Percentiles rank a stretch among this genome's conserved stretches.
These are phyloP conservation scores for Yamadazyma aaseri DNA, from an alignment of 1,139 yeast genomes.

Conservation along the genomic window DNA sequence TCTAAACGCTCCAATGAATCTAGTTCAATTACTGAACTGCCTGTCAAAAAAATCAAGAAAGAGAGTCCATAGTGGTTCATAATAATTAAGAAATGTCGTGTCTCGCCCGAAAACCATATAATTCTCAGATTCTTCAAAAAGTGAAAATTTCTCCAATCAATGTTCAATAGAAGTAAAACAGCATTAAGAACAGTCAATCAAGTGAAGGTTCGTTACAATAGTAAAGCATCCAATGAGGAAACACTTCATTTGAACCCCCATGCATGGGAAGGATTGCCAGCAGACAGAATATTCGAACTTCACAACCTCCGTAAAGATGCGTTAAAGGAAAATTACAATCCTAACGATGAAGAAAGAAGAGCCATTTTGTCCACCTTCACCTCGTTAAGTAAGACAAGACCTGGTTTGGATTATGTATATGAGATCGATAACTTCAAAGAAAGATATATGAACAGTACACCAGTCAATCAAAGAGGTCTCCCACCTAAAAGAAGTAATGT, in stretches of 20 bases:
- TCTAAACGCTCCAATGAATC: neutral
- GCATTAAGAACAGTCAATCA: constrained; percentile 4
- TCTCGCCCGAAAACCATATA: neutral
- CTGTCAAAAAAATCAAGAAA: no score
- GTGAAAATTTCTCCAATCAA: constrained; percentile 6
- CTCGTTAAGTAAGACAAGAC: constrained; percentile 30
- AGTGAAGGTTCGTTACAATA: constrained; percentile 8
- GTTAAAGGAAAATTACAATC: constrained; percentile 57
- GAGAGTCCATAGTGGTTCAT: no score
- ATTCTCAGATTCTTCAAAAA: neutral
- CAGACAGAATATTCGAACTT: constrained; percentile 58
- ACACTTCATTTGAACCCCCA: constrained; percentile 55
- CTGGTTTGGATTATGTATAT: constrained; percentile 43
- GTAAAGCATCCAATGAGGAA: constrained; percentile 8
- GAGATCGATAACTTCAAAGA: constrained; percentile 49
- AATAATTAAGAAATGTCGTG: no score
- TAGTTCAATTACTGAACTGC: no score
- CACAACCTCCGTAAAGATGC: constrained; percentile 57
- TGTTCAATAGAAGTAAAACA: constrained; percentile 1
- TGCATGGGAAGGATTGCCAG: constrained; percentile 67
- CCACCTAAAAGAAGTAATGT: constrained; percentile 43
- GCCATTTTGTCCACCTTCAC: constrained; percentile 46
- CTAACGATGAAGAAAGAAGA: constrained; percentile 48
- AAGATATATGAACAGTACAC: constrained; percentile 45
- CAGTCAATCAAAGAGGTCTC: constrained; percentile 35